These are phyloP conservation scores for Lachancea mirantina DNA, from an alignment of 805 yeast species.

Conservation along the genomic window DNA sequence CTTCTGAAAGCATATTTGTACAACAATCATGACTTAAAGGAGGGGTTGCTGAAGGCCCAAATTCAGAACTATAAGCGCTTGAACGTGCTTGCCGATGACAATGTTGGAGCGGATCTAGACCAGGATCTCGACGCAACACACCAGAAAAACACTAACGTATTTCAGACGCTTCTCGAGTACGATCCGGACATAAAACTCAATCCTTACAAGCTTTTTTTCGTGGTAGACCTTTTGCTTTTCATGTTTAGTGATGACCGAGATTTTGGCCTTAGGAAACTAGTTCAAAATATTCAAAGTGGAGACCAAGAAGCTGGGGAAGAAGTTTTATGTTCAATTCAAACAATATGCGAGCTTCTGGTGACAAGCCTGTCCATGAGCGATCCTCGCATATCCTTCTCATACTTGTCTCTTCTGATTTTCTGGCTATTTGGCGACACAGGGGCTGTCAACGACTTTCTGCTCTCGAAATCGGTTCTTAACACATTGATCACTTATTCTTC, in stretches of 20 bases:
- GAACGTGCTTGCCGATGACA: slow-evolving; percentile 9
- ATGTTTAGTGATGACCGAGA: slow-evolving; percentile 44
- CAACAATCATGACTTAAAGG: slow-evolving; percentile 54
- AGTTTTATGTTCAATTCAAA: slow-evolving; percentile 60
- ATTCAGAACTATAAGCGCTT: slow-evolving; percentile 35
- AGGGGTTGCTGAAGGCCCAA: slow-evolving; percentile 62
- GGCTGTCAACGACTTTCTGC: slow-evolving; percentile 69
- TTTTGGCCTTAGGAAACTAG: slow-evolving; percentile 40
- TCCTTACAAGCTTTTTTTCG: slow-evolving; percentile 85
- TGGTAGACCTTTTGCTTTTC: slow-evolving; percentile 56
- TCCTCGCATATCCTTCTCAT: slow-evolving; percentile 71
- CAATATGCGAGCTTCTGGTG: slow-evolving; percentile 66
- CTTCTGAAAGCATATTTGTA: slow-evolving; percentile 63
- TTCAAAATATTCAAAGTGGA: slow-evolving; percentile 50
- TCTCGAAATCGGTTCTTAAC: slow-evolving; percentile 58
- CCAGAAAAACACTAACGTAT: slow-evolving; percentile 44
- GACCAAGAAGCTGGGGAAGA: slow-evolving; percentile 55
- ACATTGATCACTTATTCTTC: slow-evolving; percentile 62
- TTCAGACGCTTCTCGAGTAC: slow-evolving; percentile 65
- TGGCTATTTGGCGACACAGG: slow-evolving; percentile 74
- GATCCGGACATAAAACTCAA: slow-evolving; percentile 66
- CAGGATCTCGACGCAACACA: slow-evolving; percentile 11
- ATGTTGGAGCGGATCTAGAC: slow-evolving; percentile 15
- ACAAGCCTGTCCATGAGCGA: slow-evolving; percentile 57
- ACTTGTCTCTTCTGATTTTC: slow-evolving; percentile 60